Conservation (phyloP, 1,284 basidiomycete genomes). For the Ganoderma lingzhi region DNA sequence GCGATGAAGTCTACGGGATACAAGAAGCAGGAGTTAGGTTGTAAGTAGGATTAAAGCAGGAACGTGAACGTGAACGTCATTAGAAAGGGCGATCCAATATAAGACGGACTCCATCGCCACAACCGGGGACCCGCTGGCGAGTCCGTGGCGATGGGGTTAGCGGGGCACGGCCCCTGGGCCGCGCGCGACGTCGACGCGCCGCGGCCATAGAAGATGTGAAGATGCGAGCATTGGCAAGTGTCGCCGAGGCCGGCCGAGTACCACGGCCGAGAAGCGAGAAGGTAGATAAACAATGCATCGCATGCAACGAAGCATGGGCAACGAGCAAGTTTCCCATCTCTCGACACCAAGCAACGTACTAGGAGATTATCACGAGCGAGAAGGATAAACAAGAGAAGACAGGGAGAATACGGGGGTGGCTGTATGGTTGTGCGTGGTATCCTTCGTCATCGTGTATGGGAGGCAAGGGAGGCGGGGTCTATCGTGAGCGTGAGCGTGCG, state of each 20-base stretch:
- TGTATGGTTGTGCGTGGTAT: neutral
- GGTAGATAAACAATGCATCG: neutral
- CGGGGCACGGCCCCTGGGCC: neutral
- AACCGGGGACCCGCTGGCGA: neutral
- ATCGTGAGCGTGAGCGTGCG: slow-evolving; percentile 1
- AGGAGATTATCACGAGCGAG: neutral
- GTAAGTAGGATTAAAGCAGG: neutral
- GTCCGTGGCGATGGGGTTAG: neutral
- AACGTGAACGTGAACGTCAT: neutral
- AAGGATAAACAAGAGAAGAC: neutral
- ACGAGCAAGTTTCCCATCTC: neutral
- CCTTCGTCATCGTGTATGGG: slow-evolving; percentile 3
- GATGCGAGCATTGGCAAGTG: too few relatives aligned
- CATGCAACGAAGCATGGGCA: neutral
- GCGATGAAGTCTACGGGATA: neutral
- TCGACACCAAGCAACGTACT: slow-evolving; percentile 4
- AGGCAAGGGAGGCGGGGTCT: slow-evolving; percentile 3
- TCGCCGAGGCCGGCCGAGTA: too few relatives aligned
- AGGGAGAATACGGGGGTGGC: neutral
- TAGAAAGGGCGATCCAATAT: neutral
- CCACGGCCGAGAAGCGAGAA: neutral
- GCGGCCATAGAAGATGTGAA: neutral
- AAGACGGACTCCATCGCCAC: neutral
- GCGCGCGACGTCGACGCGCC: neutral
- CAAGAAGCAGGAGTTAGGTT: neutral